These are phyloP conservation scores for Corymbia citriodora DNA, from an alignment of 441 rosid species.

Conservation along the genomic window DNA sequence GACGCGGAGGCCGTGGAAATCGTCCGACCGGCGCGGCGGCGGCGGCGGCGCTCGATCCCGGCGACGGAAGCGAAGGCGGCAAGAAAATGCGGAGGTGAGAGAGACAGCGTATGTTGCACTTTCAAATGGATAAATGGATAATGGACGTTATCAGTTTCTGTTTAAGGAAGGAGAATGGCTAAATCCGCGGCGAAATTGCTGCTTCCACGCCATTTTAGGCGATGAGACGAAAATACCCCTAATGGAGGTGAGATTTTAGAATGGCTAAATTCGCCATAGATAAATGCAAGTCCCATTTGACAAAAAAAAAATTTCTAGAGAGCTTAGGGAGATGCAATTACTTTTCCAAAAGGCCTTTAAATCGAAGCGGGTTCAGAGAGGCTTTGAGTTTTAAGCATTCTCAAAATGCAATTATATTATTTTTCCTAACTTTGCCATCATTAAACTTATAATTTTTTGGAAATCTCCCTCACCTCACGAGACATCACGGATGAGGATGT, in stretches of 20 bases:
- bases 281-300: neutral
- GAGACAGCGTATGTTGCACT: neutral
- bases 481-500: accelerated
- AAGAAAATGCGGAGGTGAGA: neutral
- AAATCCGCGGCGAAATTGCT: neutral
- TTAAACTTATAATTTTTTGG: no score
- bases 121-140: neutral
- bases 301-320: no score
- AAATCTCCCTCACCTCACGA: no score
- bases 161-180: neutral
- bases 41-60: neutral
- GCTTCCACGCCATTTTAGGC: neutral
- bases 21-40: neutral
- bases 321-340: no score
- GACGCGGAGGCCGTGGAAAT: neutral
- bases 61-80: no score
- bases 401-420: no score
- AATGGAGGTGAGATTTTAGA: neutral
- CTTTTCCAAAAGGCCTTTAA: no score
- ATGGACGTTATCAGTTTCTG: neutral
- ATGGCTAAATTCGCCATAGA: no score
- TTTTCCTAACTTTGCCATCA: no score
- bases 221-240: neutral
- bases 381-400: no score
- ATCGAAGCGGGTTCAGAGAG: no score